A percentile compares a stretch with the other conserved stretches of the same genome.
Evolutionary conservation across 1,139 yeast species (phyloP).

Genomic region (Nadsonia commutata): DNA sequence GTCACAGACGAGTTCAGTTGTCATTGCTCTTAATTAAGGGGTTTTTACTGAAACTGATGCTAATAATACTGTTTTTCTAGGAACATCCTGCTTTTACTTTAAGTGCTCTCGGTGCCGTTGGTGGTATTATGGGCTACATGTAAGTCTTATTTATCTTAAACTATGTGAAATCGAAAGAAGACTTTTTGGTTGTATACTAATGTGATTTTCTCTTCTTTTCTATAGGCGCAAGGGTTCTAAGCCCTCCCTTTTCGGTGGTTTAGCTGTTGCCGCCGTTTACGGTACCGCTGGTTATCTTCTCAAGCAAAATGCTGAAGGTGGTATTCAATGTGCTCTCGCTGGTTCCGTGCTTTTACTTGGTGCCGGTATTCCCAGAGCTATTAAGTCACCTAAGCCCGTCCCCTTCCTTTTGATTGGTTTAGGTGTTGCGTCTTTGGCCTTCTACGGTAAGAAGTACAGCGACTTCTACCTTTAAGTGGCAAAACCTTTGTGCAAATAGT

Average conservation of each 20-base stretch:
- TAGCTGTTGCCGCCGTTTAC: constrained; percentile 48
- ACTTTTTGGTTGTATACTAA: background rate
- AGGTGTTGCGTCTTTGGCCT: constrained; percentile 49
- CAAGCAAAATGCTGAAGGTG: constrained; percentile 56
- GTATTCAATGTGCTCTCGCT: constrained; percentile 64
- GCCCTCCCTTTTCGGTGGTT: constrained; percentile 70
- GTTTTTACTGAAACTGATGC: no score
- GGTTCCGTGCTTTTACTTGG: constrained; percentile 50
- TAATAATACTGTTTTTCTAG: constrained; percentile 17
- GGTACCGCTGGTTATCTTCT: constrained; percentile 66
- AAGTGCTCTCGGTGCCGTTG: constrained; percentile 54
- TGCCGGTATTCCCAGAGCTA: constrained; percentile 59
- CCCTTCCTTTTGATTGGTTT: constrained; percentile 49
- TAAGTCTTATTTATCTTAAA: constrained; percentile 19
- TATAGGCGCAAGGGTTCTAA: constrained; percentile 47
- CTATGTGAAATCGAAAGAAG: background rate
- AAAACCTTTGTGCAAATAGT: no score
- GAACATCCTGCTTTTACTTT: constrained; percentile 68
- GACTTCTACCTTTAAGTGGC: constrained; percentile 58
- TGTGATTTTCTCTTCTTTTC: background rate
- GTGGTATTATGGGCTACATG: constrained; percentile 56
- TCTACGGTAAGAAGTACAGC: constrained; percentile 56
- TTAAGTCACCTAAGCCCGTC: constrained; percentile 51
- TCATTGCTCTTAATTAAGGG: no score
- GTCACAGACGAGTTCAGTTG: no score